Base-by-base conservation (phyloP, 2,329 filamentous ascomycete species). In the Paecilomyces formosus region DNA sequence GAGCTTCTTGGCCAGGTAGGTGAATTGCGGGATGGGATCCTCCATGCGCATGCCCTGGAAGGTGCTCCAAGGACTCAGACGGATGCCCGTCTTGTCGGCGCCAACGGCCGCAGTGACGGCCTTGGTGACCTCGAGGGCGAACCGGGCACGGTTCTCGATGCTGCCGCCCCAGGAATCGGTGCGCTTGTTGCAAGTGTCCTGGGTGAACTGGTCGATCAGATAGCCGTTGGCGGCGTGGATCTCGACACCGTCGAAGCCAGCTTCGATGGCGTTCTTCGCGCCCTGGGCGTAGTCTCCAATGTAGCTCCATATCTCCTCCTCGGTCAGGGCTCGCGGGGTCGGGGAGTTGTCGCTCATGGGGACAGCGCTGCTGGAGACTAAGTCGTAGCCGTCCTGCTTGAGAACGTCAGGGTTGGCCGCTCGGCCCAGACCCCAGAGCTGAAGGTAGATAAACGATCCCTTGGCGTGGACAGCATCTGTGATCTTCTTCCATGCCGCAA, bases 191-290 rank as follows among this genome's bases (percentile, higher is more conserved):
- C 81, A 81, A 1, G 82, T 82, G 0, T 88, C 88, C 1, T 84
- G 86, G 4, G 90, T 61, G 76, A 93, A 93, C 6, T 78, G 71
- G 66, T 87, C 83, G 1, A 92, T 74, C 0, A 94, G 81, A 67
- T 92, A 93, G 1, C 89, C 89, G 68, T 93, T 89, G 0, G 89
- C 90, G 60, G 80, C 83, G 75, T 93, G 90, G 45, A 94, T 83
- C 72, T 94, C 90, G 60, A 94, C 87, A 3, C 85, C 80, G 69
- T 95, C 90, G 56, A 92, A 82, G 0, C 90, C 90, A 2, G 85
- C 86, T 63, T 84, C 76, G 3, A 90, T 76, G 22, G 56, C 56
- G 53, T 50, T 53, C 21, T 51, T 55, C 11, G 53, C 56, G 11
- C 53, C 39, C 13, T 55, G 22, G 2, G 49, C 56, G 24, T 50